Percentiles rank a stretch among this genome's conserved stretches.
These are phyloP conservation scores for Capsicum chinense DNA, from an alignment of 257 asterid genomes.

Conservation along the genomic window DNA sequence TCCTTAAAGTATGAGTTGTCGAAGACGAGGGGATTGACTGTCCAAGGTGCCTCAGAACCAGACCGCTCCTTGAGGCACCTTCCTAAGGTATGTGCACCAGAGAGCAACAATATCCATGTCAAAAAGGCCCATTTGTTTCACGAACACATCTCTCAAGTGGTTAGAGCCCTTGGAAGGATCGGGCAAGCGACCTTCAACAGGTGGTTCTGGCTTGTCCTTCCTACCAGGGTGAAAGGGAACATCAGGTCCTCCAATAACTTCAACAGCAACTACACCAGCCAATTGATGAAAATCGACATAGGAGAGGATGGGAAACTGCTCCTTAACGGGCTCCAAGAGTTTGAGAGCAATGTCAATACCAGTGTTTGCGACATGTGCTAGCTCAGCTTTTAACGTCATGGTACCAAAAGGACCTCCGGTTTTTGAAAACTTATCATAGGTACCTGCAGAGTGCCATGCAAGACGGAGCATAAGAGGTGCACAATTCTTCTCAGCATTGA, in stretches of 20 bases:
- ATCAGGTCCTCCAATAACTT: no score
- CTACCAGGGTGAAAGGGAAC: no score
- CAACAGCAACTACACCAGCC: no score
- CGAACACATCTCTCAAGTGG: slow-evolving; percentile 83
- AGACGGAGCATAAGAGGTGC: no score
- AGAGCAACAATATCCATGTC: slow-evolving; percentile 84
- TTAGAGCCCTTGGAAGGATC: slow-evolving; percentile 78
- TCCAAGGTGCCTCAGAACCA: slow-evolving; percentile 91
- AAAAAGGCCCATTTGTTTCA: slow-evolving; percentile 78
- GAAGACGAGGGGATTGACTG: slow-evolving; percentile 71
- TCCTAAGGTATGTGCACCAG: slow-evolving; percentile 94
- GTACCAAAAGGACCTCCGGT: no score
- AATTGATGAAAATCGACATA: slow-evolving; percentile 47
- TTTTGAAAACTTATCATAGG: slow-evolving; percentile 57
- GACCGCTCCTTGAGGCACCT: slow-evolving; percentile 88
- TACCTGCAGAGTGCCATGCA: slow-evolving; percentile 69
- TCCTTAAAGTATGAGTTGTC: slow-evolving; percentile 79
- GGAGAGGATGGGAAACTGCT: slow-evolving; percentile 69
- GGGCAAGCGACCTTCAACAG: slow-evolving; percentile 85
- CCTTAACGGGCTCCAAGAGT: slow-evolving; percentile 72
- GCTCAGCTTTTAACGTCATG: slow-evolving; percentile 46
- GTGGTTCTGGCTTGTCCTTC: slow-evolving; percentile 49
- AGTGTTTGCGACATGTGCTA: slow-evolving; percentile 66
- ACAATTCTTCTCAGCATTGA: no score
- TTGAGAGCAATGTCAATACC: slow-evolving; percentile 68